phyloP scores from a whole-genome alignment of 2,329 filamentous ascomycete species.

The Domatiomyces catenatus region DNA sequence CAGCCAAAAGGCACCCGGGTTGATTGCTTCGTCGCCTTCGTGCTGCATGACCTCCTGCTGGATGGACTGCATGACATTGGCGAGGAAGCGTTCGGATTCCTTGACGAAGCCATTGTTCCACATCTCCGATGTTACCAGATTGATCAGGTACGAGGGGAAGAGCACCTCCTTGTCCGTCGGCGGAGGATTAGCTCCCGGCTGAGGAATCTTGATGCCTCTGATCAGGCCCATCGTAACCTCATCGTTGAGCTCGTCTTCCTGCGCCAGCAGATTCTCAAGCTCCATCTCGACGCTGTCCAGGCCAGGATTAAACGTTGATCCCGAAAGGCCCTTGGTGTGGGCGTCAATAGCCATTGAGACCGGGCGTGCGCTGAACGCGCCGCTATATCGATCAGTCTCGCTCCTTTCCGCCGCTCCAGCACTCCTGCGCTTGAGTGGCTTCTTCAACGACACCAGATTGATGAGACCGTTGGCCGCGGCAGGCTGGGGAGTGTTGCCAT shows the following conservation, averaged over 20 bases:
- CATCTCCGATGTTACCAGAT: slow-evolving; percentile 98
- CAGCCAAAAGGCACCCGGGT: slow-evolving; percentile 94
- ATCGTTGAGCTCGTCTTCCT: slow-evolving; percentile 90
- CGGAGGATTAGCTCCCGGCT: slow-evolving; percentile 68
- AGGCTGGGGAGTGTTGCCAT: slow-evolving; percentile 42
- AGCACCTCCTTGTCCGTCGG: slow-evolving; percentile 97
- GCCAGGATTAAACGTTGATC: slow-evolving; percentile 62
- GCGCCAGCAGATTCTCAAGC: slow-evolving; percentile 79
- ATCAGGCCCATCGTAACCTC: slow-evolving; percentile 95
- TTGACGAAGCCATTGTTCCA: slow-evolving; percentile 99
- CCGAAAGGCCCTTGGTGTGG: slow-evolving; percentile 56
- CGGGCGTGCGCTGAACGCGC: slow-evolving; percentile 81
- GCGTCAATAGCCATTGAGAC: slow-evolving; percentile 80
- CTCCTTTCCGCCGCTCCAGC: slow-evolving; percentile 65
- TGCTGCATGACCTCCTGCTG: slow-evolving; percentile 99
- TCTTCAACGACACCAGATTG: slow-evolving; percentile 93
- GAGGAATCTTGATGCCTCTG: slow-evolving; percentile 88
- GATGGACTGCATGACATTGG: slow-evolving; percentile 99
- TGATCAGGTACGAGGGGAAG: slow-evolving; percentile 97
- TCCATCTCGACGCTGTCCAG: slow-evolving; percentile 89
- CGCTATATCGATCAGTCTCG: slow-evolving; percentile 78
- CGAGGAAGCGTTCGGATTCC: slow-evolving; percentile 94
- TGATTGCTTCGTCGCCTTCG: slow-evolving; percentile 91
- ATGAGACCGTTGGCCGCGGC: slow-evolving; percentile 56
- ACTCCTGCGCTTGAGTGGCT: slow-evolving; percentile 75